Evolutionary conservation across 345 rosid genomes (phyloP).

Genomic region (Sonneratia alba): DNA sequence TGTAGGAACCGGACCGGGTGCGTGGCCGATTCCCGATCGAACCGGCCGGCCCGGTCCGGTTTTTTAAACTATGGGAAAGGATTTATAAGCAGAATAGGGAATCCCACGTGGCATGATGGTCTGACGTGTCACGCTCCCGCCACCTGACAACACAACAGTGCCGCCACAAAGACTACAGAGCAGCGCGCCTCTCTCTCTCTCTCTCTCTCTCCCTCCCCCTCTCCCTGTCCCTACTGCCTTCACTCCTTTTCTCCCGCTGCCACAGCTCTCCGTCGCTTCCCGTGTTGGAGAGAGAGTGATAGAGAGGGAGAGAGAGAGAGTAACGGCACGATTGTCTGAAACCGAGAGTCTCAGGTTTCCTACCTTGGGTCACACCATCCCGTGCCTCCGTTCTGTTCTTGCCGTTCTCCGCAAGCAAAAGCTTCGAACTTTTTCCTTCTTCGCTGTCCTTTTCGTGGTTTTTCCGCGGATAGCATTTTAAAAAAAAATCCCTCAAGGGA

Average conservation of each 20-base stretch:
- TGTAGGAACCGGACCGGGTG: too few species aligned
- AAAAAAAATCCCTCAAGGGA: background rate
- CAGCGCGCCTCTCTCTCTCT: background rate
- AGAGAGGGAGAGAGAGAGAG: background rate
- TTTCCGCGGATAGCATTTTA: too few species aligned
- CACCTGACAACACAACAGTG: background rate
- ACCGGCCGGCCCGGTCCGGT: too few species aligned
- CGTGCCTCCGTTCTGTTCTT: constrained; percentile 5
- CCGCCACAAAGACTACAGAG: background rate
- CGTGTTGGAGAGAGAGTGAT: background rate
- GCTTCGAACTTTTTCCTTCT: background rate
- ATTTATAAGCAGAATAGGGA: background rate
- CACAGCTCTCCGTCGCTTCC: too few species aligned
- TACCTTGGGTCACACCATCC: background rate
- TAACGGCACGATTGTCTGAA: background rate
- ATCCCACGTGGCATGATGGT: background rate
- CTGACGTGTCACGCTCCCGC: background rate
- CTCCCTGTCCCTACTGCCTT: background rate
- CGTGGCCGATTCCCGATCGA: too few species aligned
- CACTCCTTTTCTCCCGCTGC: too few species aligned
- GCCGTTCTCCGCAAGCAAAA: constrained; percentile 8
- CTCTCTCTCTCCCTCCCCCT: background rate
- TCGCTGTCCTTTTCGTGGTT: too few species aligned
- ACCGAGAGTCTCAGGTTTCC: background rate
- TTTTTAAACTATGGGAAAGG: too few species aligned